Evolutionary conservation across 2,329 filamentous ascomycete species (phyloP), one percentile per base, ranked within the genome.

Genomic region (Penicillium sp.): DNA sequence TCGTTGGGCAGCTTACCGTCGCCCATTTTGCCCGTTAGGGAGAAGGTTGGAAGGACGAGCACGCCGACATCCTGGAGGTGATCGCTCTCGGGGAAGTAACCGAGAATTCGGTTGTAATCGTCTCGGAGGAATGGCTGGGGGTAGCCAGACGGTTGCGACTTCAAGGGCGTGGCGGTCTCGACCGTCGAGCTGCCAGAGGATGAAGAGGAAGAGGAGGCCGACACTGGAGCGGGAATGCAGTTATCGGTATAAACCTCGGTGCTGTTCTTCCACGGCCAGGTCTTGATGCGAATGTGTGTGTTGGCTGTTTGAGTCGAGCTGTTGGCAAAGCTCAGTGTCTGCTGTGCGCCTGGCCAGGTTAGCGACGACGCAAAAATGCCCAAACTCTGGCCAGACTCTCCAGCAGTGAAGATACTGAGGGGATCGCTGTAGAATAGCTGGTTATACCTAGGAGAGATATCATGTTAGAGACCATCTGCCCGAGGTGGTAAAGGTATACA

Each of bases 271-370:
- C 58, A 70, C 43, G 68, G 25, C 17, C 16, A 20, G 20, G n/a
- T 19, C 4, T 4, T 3, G 6, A 20, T 3, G 3, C 20, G 9
- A 5, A 37, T 13, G 17, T 29, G 21, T 8, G 25, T 30, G 11
- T 37, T 27, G 6, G 31, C 35, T 13, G 23, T 29, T 15, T 74
- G 58, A 71, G 74, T 59, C 70, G n/a, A n/a, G n/a, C 74, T 4
- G 67, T 74, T 41, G 73, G 74, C 9, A 73, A 79, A 39, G 15
- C 28, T 43, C 75, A 80, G 56, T 54, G 69, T 30, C 78, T 79
- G 76, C 72, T 78, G 26, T 19, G 29, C 28, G 14, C 29, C 28
- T 18, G 35, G 15, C 29, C 20, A 27, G 21, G 17, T 7, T 6
- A 3, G 19, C n/a, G 21, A 14, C 6, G 4, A 16, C 7, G 7